Conservation (phyloP, 148 eudicot genomes). For the Vaccinium corymbosum region DNA sequence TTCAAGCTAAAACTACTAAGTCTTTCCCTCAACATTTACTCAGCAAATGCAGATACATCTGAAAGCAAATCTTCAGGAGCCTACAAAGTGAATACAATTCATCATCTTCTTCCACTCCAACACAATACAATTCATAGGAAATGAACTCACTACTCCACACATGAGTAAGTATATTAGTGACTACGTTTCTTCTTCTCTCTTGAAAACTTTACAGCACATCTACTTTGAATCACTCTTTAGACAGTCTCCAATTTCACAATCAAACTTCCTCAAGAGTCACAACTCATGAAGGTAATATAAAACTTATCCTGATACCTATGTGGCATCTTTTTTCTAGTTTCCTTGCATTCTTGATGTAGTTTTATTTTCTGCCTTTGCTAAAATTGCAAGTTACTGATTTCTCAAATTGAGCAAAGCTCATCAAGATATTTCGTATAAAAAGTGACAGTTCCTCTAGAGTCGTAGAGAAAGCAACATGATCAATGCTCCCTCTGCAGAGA, state of each 20-base stretch:
- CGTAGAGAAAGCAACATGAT: neutral
- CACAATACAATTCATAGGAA: neutral
- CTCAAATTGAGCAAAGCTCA: neutral
- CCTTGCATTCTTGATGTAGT: neutral
- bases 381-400: neutral
- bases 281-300: neutral
- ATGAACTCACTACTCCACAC: neutral
- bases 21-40: neutral
- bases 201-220: neutral
- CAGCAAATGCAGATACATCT: neutral
- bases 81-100: neutral
- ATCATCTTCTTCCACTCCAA: neutral
- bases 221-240: neutral
- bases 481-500: neutral
- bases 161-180: neutral
- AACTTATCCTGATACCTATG: neutral
- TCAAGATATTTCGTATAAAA: neutral
- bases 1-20: neutral
- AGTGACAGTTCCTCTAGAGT: neutral
- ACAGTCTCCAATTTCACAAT: slow-evolving; percentile 1
- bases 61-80: neutral
- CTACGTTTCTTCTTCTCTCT: neutral
- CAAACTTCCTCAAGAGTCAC: slow-evolving; percentile 4
- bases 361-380: neutral
- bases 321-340: neutral